Base-by-base conservation (phyloP, 208 protist genomes). In the Trypanosoma mega region DNA sequence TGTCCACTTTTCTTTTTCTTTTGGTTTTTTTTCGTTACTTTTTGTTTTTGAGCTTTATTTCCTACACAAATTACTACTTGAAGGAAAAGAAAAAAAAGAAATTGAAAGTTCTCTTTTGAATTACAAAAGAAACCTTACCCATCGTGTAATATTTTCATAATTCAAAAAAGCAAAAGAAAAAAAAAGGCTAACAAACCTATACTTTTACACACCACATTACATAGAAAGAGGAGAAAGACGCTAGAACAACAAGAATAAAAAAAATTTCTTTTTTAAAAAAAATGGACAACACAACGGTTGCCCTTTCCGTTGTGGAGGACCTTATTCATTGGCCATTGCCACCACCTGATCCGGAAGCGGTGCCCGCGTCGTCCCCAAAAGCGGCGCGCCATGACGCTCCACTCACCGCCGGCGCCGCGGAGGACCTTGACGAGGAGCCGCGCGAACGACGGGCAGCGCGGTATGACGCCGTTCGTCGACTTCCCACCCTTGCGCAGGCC, bases 251-350 rank as follows among this genome's bases (percentile, higher is more conserved):
- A 50, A 11, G 24, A 2, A 41, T 16, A 27, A 61, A 18, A 61
- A 20, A 23, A 36, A 49, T n/a, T n/a, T n/a, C n/a, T n/a, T n/a
- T n/a, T n/a, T n/a, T n/a, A n/a, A n/a, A n/a, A n/a, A n/a, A n/a
- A 12, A 90, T 90, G 82, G 67, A 90, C 18, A 89, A 86, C 54
- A 73, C 71, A 23, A 70, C 82, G 0, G 81, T 89, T 16, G 69
- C 72, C 12, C 79, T 93, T 24, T 72, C 87, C 3, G 71, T 89
- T 24, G 47, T 90, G 12, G 80, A 93, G 65, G 79, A 93, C 54
- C 78, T 93, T 20, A 70, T 87, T 31, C 80, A 87, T 56, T 87
- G 80, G 86, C 82, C 81, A 36, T 52, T 86, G 12, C 63, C 74
- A 0, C 57, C 72, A 7, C 27, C 43, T 33, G 57, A 68, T 21